Evolutionary conservation across 805 yeast species (phyloP), one percentile per base, ranked within the genome.

Genomic region (Wickerhamiella allomyrinae): DNA sequence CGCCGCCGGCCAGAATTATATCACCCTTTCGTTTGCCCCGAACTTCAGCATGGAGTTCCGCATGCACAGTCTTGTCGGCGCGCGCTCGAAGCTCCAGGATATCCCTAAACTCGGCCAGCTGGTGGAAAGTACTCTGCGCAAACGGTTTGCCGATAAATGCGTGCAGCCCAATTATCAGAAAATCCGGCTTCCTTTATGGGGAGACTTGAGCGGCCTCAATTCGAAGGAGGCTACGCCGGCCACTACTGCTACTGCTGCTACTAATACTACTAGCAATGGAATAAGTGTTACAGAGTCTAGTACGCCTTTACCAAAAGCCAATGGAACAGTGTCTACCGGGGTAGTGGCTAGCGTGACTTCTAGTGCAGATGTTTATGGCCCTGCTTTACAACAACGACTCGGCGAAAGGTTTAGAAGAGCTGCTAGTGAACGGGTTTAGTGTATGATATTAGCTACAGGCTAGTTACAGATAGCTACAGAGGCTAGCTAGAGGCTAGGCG

Each of bases 81-180:
- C 96, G 1, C 70, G 94, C 38, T 84, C 97, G 0, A 81, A 89
- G 57, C 66, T 91, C 21, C 94, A 87, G 59, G 85, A 91, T 54
- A 82, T 91, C 13, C 98, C 99, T 7, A 86, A 91, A 55, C 76
- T 91, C 29, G 76, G 94, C 8, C 77, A 83, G 44, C 64, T 91
- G 34, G 77, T 91, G 33, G 97, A 91, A 57, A 75, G 74, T 44
- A 78, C 79, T 46, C 69, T 91, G 31, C 70, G 91, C 48, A 77
- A 77, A 42, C 86, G 95, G 94, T 87, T 91, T 56, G 77, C 78
- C 14, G 96, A 89, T 52, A 68, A 95, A 47, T 85, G 95, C 56
- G 91, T 91, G 10, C 93, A 85, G 50, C 99, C 99, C 1, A 70
- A 94, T 51, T 89, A 79, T 54, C 95, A 87, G 57, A 79, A 84